Evolutionary conservation across 176 grass and related monocot genomes (phyloP), one percentile per base, ranked within the genome.

Genomic region (Oryza longistaminata): DNA sequence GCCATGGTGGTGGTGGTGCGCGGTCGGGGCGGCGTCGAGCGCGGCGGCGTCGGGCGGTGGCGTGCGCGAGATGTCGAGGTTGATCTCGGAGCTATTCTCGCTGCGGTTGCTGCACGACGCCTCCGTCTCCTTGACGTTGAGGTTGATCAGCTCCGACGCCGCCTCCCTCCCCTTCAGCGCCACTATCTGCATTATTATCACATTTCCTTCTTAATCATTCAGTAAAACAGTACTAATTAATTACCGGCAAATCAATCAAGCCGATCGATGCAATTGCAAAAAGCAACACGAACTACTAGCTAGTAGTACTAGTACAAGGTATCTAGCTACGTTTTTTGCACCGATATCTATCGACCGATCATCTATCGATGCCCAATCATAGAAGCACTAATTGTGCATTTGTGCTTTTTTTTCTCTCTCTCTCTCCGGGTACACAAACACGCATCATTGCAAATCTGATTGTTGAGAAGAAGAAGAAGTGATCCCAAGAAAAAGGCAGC

Each of bases 41-140:
- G 48, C 22, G 21, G 65, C 82, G 46, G 80, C 77, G 9, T 94
- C 92, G 46, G 88, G 70, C 46, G 90, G 72, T 15, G 91, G 83
- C 64, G 94, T 87, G 87, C 94, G 88, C 82, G 94, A 94, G 79
- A 84, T 90, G 85, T 94, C 94, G 66, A 97, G 86, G 87, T 97
- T 97, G 85, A 94, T 90, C 81, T 94, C 94, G 27, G 94, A 97
- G 87, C 94, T 97, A 85, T 97, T 97, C 91, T 97, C 94, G 70
- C 94, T 97, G 61, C 89, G 79, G 82, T 97, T 97, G 90, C 94
- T 97, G 84, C 92, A 94, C 25, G 94, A 97, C 25, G 89, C 92
- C 84, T 97, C 94, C 21, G 94, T 97, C 88, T 97, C 94, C 88
- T 97, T 97, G n/a, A n/a, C n/a, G 85, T 97, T 97, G 17, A 97